Conservation (phyloP, 306 rosid species). For the Rubus parviflorus region DNA sequence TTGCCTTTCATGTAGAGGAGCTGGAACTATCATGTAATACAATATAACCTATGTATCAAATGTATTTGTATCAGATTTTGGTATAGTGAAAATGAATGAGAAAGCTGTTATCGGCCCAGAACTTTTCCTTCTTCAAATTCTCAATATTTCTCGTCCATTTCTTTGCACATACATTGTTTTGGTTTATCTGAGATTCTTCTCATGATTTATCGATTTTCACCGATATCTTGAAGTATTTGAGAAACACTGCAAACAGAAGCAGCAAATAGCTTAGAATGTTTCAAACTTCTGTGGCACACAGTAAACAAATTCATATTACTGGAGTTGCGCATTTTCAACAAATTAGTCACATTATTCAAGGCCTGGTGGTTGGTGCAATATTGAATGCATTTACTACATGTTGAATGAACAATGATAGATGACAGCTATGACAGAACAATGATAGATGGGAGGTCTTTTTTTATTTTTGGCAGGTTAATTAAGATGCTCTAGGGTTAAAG, state of each 20-base stretch:
- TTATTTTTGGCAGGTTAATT: no score
- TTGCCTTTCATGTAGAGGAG: not conserved
- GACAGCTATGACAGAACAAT: not conserved
- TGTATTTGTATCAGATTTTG: not conserved
- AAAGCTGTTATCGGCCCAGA: not conserved
- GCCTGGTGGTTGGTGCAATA: no score
- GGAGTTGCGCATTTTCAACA: no score
- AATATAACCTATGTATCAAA: not conserved
- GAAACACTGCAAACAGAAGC: not conserved
- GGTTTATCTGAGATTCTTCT: not conserved
- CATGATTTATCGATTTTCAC: not conserved
- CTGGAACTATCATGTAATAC: not conserved
- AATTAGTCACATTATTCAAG: no score
- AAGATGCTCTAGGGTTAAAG: not conserved
- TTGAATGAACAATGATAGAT: not conserved
- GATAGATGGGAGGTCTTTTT: no score
- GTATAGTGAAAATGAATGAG: not conserved
- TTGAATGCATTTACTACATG: not conserved
- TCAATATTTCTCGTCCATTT: no score
- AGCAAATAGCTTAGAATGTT: not conserved
- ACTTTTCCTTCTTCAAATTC: not conserved
- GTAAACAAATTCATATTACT: no score
- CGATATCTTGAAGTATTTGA: not conserved
- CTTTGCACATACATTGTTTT: not conserved
- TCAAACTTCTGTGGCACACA: not conserved